phyloP scores from a whole-genome alignment of 1,284 basidiomycete genomes.

The Sporisorium reilianum region DNA sequence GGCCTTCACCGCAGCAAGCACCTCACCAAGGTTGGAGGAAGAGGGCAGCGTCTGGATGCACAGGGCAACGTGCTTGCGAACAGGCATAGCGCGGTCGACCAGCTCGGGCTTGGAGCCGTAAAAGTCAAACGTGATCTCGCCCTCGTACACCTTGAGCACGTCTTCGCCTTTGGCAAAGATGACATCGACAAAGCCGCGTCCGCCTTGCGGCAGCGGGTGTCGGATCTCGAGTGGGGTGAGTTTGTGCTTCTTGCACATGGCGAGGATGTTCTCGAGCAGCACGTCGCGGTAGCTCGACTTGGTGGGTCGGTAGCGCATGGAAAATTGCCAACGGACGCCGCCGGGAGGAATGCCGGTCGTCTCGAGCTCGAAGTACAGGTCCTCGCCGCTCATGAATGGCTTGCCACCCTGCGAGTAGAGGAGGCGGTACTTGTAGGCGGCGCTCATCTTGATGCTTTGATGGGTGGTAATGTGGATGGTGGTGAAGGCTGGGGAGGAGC shows the following conservation, averaged over 20 bases:
- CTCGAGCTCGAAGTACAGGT: conserved; percentile 25
- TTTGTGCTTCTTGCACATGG: conserved; percentile 28
- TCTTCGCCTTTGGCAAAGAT: conserved; percentile 27
- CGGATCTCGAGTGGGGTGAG: conserved; percentile 36
- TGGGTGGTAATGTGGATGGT: too few species aligned
- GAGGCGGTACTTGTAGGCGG: conserved; percentile 14
- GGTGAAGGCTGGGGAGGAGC: neutral
- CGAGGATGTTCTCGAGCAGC: conserved; percentile 33
- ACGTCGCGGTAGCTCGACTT: conserved; percentile 30
- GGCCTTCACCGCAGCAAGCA: neutral
- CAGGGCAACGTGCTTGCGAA: conserved; percentile 19
- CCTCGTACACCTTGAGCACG: conserved; percentile 28
- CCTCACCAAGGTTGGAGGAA: neutral
- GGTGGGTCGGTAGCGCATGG: conserved; percentile 22
- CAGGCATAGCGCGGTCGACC: conserved; percentile 16
- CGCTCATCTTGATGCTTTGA: conserved; percentile 2
- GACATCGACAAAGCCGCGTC: conserved; percentile 26
- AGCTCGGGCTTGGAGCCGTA: conserved; percentile 33
- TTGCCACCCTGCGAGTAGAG: conserved; percentile 15
- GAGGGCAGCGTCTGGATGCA: conserved; percentile 40
- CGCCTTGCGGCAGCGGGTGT: conserved; percentile 1
- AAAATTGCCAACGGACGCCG: conserved; percentile 37
- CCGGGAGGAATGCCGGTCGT: conserved; percentile 22
- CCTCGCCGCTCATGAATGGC: conserved; percentile 13
- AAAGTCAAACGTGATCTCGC: conserved; percentile 31